Conservation (phyloP, 805 yeast genomes). For the Saturnispora sanitii region DNA sequence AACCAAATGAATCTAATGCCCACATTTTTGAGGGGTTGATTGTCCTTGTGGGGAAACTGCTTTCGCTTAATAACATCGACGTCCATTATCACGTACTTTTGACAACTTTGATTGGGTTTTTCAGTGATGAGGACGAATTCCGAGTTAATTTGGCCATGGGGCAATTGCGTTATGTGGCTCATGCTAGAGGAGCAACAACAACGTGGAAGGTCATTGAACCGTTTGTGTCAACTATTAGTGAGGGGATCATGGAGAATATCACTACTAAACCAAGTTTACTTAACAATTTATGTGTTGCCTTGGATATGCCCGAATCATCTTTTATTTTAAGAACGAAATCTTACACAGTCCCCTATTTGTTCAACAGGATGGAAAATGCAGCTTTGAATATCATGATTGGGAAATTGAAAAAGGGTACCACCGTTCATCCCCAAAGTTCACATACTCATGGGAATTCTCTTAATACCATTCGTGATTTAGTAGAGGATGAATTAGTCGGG, state of each 20-base stretch:
- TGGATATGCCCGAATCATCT: slow-evolving; percentile 50
- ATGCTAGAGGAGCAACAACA: slow-evolving; percentile 43
- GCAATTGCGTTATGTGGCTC: slow-evolving; percentile 49
- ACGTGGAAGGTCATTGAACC: slow-evolving; percentile 79
- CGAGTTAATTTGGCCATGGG: slow-evolving; percentile 61
- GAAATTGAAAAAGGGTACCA: slow-evolving; percentile 6
- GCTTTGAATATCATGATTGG: slow-evolving; percentile 7
- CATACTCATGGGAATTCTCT: no score
- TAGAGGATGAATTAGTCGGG: slow-evolving; percentile 2
- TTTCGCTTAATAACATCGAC: slow-evolving; percentile 46
- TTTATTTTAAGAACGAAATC: slow-evolving; percentile 62
- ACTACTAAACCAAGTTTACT: slow-evolving; percentile 44
- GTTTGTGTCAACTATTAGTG: slow-evolving; percentile 62
- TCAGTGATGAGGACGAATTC: slow-evolving; percentile 57
- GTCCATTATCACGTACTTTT: slow-evolving; percentile 59
- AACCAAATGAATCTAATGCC: slow-evolving; percentile 22
- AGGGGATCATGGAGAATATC: slow-evolving; percentile 47
- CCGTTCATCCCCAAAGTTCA: no score
- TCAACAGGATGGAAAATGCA: slow-evolving; percentile 30
- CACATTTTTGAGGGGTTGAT: slow-evolving; percentile 45
- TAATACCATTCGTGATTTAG: slow-evolving; percentile 5
- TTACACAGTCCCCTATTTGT: slow-evolving; percentile 67
- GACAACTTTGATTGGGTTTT: slow-evolving; percentile 51
- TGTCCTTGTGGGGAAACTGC: slow-evolving; percentile 55
- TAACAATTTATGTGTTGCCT: slow-evolving; percentile 49